These are phyloP conservation scores for Calocybe gangraenosa DNA, from an alignment of 768 basidiomycete genomes.

Conservation along the genomic window DNA sequence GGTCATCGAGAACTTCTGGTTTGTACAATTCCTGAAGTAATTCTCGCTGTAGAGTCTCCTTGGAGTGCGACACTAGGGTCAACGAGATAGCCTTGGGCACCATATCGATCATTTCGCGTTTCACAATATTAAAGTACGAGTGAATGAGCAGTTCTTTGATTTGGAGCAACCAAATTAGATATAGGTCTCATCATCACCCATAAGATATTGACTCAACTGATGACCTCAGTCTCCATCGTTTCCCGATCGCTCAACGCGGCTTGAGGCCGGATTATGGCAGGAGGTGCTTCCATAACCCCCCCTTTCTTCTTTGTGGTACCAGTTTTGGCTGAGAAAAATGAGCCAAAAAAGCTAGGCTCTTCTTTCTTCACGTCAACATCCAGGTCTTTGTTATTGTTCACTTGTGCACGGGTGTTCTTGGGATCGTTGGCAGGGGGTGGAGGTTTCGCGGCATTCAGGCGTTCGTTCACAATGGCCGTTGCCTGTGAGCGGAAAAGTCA, in stretches of 20 bases:
- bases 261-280: slow-evolving; percentile 84
- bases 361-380: slow-evolving; percentile 90
- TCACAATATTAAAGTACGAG: slow-evolving; percentile 97
- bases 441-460: slow-evolving; percentile 78
- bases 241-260: slow-evolving; percentile 90
- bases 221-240: slow-evolving; percentile 98
- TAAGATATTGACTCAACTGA: slow-evolving; percentile 63
- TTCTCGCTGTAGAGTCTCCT: slow-evolving; percentile 93
- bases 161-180: neutral
- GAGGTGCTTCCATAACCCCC: slow-evolving; percentile 65
- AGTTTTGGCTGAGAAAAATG: slow-evolving; percentile 77
- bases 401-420: slow-evolving; percentile 56
- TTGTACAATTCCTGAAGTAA: slow-evolving; percentile 96
- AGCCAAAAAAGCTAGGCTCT: slow-evolving; percentile 89
- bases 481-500: slow-evolving; percentile 44
- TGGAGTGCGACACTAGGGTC: slow-evolving; percentile 88
- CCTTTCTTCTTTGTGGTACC: slow-evolving; percentile 55
- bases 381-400: slow-evolving; percentile 94
- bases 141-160: slow-evolving; percentile 86
- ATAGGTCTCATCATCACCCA: neutral
- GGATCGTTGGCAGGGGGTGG: slow-evolving; percentile 50
- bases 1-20: slow-evolving; percentile 90
- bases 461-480: slow-evolving; percentile 81
- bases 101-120: slow-evolving; percentile 99
- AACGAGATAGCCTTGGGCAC: slow-evolving; percentile 93